Percentiles rank a stretch among this genome's conserved stretches.
Conservation (phyloP, 1,139 yeast genomes). For the Debaryomyces coudertii region DNA sequence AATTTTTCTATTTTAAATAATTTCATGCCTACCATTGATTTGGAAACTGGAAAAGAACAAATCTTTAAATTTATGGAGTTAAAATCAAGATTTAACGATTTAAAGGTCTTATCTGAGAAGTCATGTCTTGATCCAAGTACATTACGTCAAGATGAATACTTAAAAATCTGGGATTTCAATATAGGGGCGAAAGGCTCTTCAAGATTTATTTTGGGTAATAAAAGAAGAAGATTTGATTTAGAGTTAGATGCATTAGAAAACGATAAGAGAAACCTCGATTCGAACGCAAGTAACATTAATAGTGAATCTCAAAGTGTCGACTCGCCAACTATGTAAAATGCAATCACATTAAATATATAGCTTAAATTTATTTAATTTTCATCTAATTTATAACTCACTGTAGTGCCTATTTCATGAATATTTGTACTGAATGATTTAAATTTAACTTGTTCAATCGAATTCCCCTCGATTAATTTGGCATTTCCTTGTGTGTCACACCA, state of each 20-base stretch:
- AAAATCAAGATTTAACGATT: slow-evolving; percentile 47
- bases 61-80: slow-evolving; percentile 52
- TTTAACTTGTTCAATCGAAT: slow-evolving; percentile 65
- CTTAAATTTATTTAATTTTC: slow-evolving; percentile 9
- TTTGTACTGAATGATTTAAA: slow-evolving; percentile 71
- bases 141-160: slow-evolving; percentile 49
- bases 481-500: slow-evolving; percentile 80
- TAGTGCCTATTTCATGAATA: slow-evolving; percentile 72
- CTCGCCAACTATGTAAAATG: neutral
- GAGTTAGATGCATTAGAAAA: slow-evolving; percentile 23
- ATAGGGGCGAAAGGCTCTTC: slow-evolving; percentile 51
- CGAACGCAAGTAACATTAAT: neutral
- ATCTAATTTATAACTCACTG: slow-evolving; percentile 65
- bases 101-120: slow-evolving; percentile 38
- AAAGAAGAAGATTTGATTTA: slow-evolving; percentile 44
- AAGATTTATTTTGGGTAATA: slow-evolving; percentile 58
- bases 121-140: slow-evolving; percentile 45
- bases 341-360: slow-evolving; percentile 1
- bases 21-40: slow-evolving; percentile 36
- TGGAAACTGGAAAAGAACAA: slow-evolving; percentile 46
- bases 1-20: slow-evolving; percentile 34
- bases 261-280: slow-evolving; percentile 2
- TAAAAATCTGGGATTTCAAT: slow-evolving; percentile 51
- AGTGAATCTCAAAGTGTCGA: neutral
- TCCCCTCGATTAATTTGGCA: slow-evolving; percentile 56